These are phyloP conservation scores for Exophiala oligosperma DNA, from an alignment of 2,329 filamentous ascomycete species.

Conservation along the genomic window DNA sequence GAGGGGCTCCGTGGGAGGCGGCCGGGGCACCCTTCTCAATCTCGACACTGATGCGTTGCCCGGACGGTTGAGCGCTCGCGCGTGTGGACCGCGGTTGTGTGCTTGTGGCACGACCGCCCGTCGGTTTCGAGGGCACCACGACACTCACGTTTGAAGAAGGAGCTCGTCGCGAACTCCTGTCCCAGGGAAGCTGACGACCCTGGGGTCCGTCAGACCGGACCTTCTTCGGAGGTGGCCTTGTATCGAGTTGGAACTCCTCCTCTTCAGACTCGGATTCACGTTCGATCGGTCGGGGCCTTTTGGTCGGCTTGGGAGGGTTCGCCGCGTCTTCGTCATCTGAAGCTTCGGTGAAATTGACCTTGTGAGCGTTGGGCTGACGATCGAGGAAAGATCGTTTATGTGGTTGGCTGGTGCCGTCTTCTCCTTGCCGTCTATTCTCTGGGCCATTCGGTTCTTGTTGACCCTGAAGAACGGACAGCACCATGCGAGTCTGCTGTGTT, in stretches of 20 bases:
- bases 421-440: slow-evolving; percentile 10
- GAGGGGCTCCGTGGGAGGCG: background rate
- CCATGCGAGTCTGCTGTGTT: slow-evolving; percentile 14
- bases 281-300: background rate
- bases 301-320: background rate
- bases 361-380: slow-evolving; percentile 18
- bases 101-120: too few relatives aligned
- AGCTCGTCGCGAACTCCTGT: background rate
- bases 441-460: slow-evolving; percentile 20
- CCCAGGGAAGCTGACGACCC: background rate
- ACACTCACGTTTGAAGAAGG: too few relatives aligned
- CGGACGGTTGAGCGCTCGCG: background rate
- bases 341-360: slow-evolving; percentile 8
- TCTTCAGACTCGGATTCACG: slow-evolving; percentile 3
- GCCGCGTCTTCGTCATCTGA: slow-evolving; percentile 6
- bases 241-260: slow-evolving; percentile 21
- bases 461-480: slow-evolving; percentile 10
- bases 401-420: background rate
- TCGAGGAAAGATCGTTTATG: slow-evolving; percentile 20
- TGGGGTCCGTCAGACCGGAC: background rate
- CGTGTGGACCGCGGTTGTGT: background rate
- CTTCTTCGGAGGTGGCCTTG: slow-evolving; percentile 7
- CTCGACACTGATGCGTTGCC: background rate
- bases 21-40: background rate
- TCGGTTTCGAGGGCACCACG: too few relatives aligned